Evolutionary conservation across 495 filamentous ascomycete genomes (phyloP), one percentile per base, ranked within the genome.

Genomic region (Pyronema omphalodes): DNA sequence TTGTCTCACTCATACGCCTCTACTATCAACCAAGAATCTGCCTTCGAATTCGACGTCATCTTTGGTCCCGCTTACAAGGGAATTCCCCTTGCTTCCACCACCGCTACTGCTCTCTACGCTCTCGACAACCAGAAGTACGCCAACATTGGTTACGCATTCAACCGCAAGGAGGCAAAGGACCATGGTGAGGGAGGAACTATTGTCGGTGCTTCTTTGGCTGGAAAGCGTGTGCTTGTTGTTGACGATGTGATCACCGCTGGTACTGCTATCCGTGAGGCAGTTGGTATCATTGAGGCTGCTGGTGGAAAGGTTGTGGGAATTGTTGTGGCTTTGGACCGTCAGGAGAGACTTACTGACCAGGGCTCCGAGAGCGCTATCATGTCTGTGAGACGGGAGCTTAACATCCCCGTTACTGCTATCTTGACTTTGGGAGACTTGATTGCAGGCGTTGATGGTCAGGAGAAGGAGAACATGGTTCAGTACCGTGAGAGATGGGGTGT

Each of bases 161-260:
- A 96, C 72, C 79, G 91, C 60, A 98, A 95, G 68, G 89, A 98
- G 67, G 80, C 77, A 57, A 96, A 96, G 71, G 80, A 81, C 60
- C 89, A 95, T 69, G 89, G 91, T 36, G 91, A 98, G 67, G 87
- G 87, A 41, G 89, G 91, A 19, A 81, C 74, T 65, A 88, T 95
- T 54, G 88, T 95, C 15, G 91, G 91, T 6, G 85, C 85, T 17
- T 72, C 80, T 4, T 68, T 98, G 64, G 79, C 81, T 67, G 85
- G 83, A 44, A 93, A 91, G 75, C 73, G 74, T 8, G 80, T 95
- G 6, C 72, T 96, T 1, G 82, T 98, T 53, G 79, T 98, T 23
- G 91, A 96, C 71, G 91, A 95, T 70, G 91, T 98, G 11, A 87
- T 95, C 60, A 94, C 86, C 0, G 89, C 86, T 3, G 91, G 91